These are phyloP conservation scores for Mortierella sp. DNA, from an alignment of 371 early-diverging fungal species.

Conservation along the genomic window DNA sequence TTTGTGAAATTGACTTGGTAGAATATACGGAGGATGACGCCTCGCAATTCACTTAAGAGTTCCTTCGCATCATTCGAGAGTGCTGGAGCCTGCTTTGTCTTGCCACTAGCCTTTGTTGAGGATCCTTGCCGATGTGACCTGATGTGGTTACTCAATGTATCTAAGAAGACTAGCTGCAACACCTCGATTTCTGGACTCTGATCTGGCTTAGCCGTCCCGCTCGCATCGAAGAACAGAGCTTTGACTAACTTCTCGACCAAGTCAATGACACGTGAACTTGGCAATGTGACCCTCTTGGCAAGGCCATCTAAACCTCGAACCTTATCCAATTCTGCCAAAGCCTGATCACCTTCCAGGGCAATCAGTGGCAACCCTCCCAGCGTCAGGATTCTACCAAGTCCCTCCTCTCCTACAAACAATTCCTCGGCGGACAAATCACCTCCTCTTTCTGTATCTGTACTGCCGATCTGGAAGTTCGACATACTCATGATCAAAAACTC, in stretches of 20 bases:
- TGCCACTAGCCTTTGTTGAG: neutral
- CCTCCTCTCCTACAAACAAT: slow-evolving; percentile 58
- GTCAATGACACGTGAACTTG: slow-evolving; percentile 62
- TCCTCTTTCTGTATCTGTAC: neutral
- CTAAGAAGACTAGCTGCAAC: slow-evolving; percentile 52
- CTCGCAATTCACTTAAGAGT: slow-evolving; percentile 29
- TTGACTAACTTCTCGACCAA: slow-evolving; percentile 51
- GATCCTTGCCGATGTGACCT: slow-evolving; percentile 15
- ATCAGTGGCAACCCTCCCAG: slow-evolving; percentile 59
- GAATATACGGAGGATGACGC: slow-evolving; percentile 34
- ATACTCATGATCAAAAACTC: slow-evolving; percentile 63
- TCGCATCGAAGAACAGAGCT: slow-evolving; percentile 25
- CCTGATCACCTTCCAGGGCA: slow-evolving; percentile 32
- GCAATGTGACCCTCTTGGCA: slow-evolving; percentile 60
- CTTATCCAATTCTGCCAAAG: slow-evolving; percentile 43
- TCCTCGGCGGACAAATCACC: slow-evolving; percentile 19
- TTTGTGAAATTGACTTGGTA: slow-evolving; percentile 13
- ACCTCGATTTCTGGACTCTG: slow-evolving; percentile 31
- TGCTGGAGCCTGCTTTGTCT: neutral
- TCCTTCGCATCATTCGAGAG: slow-evolving; percentile 37
- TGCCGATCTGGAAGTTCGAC: slow-evolving; percentile 26
- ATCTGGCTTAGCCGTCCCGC: slow-evolving; percentile 4
- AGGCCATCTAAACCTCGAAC: slow-evolving; percentile 70
- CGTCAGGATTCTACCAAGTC: slow-evolving; percentile 62
- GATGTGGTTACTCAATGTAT: slow-evolving; percentile 46